A percentile compares a stretch with the other conserved stretches of the same genome.
phyloP scores from a whole-genome alignment of 2,329 filamentous ascomycete species.

The Pyrenophora graminea region DNA sequence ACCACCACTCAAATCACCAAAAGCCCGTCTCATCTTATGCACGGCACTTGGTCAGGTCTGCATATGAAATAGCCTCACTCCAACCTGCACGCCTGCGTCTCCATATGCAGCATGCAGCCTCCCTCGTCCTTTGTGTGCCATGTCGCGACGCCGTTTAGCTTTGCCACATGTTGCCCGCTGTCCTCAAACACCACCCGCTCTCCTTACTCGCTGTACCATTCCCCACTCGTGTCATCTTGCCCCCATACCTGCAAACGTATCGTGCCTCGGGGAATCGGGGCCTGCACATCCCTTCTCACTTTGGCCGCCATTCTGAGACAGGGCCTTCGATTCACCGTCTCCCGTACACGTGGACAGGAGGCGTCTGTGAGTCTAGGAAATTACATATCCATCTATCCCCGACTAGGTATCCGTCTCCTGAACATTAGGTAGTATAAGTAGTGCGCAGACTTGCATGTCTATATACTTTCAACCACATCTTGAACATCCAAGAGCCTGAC shows the following conservation, averaged over 20 bases:
- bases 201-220: slow-evolving; percentile 9
- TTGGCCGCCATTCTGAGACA: background rate
- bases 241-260: slow-evolving; percentile 12
- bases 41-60: slow-evolving; percentile 14
- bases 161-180: slow-evolving; percentile 3
- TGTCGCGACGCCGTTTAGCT: slow-evolving; percentile 12
- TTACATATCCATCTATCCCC: too few relatives aligned
- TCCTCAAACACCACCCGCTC: slow-evolving; percentile 9
- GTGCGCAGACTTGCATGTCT: background rate
- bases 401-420: background rate
- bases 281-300: slow-evolving; percentile 6
- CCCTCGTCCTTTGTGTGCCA: slow-evolving; percentile 1
- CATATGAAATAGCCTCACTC: slow-evolving; percentile 10
- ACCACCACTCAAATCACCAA: slow-evolving; percentile 22
- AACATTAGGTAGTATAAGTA: background rate
- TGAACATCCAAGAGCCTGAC: background rate
- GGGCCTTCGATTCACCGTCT: background rate
- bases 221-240: slow-evolving; percentile 11
- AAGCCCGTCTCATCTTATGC: slow-evolving; percentile 22
- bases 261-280: slow-evolving; percentile 6
- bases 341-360: too few relatives aligned
- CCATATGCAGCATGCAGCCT: slow-evolving; percentile 4
- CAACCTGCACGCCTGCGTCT: slow-evolving; percentile 1
- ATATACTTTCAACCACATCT: background rate
- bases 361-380: too few relatives aligned